A percentile compares a stretch with the other conserved stretches of the same genome.
Evolutionary conservation across 306 rosid genomes (phyloP).

Genomic region (Senna tora): DNA sequence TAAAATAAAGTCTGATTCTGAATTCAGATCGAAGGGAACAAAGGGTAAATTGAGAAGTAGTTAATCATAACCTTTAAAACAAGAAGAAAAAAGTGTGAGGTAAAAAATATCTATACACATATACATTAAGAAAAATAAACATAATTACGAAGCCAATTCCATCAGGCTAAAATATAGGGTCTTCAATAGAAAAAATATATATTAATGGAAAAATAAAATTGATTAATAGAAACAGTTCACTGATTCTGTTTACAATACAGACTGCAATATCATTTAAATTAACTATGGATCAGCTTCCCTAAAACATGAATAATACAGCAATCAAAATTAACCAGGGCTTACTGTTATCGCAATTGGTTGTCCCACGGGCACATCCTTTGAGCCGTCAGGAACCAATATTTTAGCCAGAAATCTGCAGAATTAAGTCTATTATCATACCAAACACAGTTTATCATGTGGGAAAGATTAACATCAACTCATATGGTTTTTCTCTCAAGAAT

Average conservation of each 20-base stretch:
- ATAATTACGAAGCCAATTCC: slow-evolving; percentile 4
- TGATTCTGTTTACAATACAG: slow-evolving; percentile 25
- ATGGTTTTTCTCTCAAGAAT: slow-evolving; percentile 26
- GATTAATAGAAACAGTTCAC: slow-evolving; percentile 7
- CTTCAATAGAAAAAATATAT: slow-evolving; percentile 12
- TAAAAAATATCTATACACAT: background rate
- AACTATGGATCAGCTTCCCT: slow-evolving; percentile 10
- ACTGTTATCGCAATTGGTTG: slow-evolving; percentile 91
- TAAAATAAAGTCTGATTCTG: slow-evolving; percentile 12
- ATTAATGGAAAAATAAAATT: slow-evolving; percentile 14
- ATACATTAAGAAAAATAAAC: background rate
- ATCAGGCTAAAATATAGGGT: slow-evolving; percentile 4
- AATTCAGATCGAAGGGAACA: slow-evolving; percentile 22
- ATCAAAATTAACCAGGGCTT: slow-evolving; percentile 40
- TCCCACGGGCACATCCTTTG: slow-evolving; percentile 90
- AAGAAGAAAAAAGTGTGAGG: background rate
- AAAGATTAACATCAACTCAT: slow-evolving; percentile 16
- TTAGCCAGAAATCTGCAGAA: slow-evolving; percentile 83
- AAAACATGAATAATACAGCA: slow-evolving; percentile 35
- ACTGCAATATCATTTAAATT: slow-evolving; percentile 30
- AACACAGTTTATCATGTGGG: slow-evolving; percentile 35
- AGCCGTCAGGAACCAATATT: slow-evolving; percentile 90
- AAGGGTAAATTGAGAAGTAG: slow-evolving; percentile 24
- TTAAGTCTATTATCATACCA: slow-evolving; percentile 35
- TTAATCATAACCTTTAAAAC: slow-evolving; percentile 24